phyloP scores from a whole-genome alignment of 1,284 basidiomycete genomes.

The Ustilago sp. region DNA sequence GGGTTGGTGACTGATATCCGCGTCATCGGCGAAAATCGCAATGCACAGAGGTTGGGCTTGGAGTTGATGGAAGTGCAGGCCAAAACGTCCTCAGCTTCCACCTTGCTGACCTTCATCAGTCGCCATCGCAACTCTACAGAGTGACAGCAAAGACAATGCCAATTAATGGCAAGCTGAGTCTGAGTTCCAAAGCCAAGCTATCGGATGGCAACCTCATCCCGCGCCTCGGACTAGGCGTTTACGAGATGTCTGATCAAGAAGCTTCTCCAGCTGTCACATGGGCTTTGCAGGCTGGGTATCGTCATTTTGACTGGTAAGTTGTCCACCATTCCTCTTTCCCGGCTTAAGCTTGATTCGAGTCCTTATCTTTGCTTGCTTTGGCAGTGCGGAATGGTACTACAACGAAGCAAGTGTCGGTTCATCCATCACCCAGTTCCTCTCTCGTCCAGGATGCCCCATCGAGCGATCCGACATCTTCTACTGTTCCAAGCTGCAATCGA shows the following conservation, averaged over 20 bases:
- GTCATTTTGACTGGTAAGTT: constrained; percentile 39
- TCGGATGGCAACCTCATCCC: constrained; percentile 30
- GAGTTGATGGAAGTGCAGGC: too few species aligned
- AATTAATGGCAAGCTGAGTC: constrained; percentile 10
- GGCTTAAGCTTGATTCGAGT: neutral
- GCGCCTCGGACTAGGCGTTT: constrained; percentile 29
- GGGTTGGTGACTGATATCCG: too few species aligned
- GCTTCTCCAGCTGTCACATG: constrained; percentile 31
- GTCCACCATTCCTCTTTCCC: neutral
- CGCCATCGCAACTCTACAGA: neutral
- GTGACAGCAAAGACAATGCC: constrained; percentile 9
- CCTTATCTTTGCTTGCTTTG: too few species aligned
- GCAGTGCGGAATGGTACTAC: constrained; percentile 43
- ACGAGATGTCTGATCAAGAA: constrained; percentile 31
- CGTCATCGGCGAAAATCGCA: too few species aligned
- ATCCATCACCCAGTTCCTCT: constrained; percentile 20
- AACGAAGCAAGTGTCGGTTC: constrained; percentile 27
- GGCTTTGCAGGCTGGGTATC: constrained; percentile 39
- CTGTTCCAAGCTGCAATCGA: constrained; percentile 33
- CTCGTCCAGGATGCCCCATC: constrained; percentile 10
- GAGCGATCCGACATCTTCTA: constrained; percentile 29
- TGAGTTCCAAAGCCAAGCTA: constrained; percentile 22
- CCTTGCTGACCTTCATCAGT: neutral
- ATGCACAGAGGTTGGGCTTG: neutral
- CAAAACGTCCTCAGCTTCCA: too few species aligned